Evolutionary conservation across 2,329 filamentous ascomycete genomes (phyloP).

Genomic region (Claviceps sp.): DNA sequence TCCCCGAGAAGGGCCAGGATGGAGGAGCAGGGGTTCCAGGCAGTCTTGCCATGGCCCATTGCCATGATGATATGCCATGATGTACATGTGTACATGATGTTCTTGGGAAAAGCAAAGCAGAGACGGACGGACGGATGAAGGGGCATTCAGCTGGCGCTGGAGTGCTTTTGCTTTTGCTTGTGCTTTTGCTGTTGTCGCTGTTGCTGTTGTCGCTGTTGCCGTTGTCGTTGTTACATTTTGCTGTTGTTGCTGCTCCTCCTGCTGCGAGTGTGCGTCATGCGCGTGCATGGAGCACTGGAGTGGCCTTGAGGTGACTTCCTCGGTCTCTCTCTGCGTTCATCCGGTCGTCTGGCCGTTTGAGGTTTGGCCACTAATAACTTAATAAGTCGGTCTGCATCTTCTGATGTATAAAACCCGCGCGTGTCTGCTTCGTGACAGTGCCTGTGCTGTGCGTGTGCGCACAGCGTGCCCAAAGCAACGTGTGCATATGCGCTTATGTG

Average conservation of each 20-base stretch:
- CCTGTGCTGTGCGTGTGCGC: background rate
- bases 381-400: background rate
- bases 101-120: constrained; percentile 3
- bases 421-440: background rate
- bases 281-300: background rate
- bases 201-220: background rate
- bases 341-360: background rate
- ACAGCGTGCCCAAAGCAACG: background rate
- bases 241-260: constrained; percentile 4
- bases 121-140: background rate
- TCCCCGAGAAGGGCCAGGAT: constrained; percentile 5
- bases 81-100: background rate
- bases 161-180: constrained; percentile 1
- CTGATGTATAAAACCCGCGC: background rate
- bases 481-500: background rate
- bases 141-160: constrained; percentile 5
- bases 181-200: background rate
- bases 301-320: background rate
- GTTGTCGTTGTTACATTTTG: background rate
- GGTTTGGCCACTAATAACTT: background rate
- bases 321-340: background rate
- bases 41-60: background rate
- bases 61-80: background rate
- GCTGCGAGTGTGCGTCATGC: background rate
- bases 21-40: constrained; percentile 5